phyloP scores from a whole-genome alignment of 2,329 filamentous ascomycete genomes.

The Monosporascus sp. region DNA sequence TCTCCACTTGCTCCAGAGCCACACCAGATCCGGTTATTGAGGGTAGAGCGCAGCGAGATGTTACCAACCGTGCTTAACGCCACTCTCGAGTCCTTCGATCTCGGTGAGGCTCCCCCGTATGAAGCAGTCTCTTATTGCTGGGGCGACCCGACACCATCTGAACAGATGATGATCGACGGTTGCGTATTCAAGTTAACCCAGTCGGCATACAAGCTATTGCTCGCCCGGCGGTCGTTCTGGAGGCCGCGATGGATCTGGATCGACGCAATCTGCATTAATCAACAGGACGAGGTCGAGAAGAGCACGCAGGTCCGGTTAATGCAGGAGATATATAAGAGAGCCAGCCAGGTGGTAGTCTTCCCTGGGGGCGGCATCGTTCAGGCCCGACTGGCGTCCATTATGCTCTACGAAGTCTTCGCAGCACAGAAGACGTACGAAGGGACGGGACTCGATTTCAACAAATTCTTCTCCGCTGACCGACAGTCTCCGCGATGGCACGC shows the following conservation, averaged over 20 bases:
- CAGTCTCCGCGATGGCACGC: slow-evolving; percentile 2
- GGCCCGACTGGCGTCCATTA: slow-evolving; percentile 2
- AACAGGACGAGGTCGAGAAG: slow-evolving; percentile 9
- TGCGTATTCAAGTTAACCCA: slow-evolving; percentile 8
- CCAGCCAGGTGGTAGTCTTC: slow-evolving; percentile 7
- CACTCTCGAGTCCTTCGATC: too few relatives aligned
- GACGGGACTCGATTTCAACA: background rate
- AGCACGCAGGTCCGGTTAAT: slow-evolving; percentile 9
- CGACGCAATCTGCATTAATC: slow-evolving; percentile 6
- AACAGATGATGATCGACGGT: slow-evolving; percentile 9
- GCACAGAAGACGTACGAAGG: background rate
- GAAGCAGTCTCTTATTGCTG: slow-evolving; percentile 13
- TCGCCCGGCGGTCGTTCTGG: slow-evolving; percentile 8
- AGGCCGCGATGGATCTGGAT: slow-evolving; percentile 3
- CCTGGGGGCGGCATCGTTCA: slow-evolving; percentile 3
- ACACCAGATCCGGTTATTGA: too few relatives aligned
- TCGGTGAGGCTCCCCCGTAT: background rate
- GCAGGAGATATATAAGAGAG: slow-evolving; percentile 8
- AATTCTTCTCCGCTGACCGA: too few relatives aligned
- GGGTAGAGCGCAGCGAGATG: too few relatives aligned
- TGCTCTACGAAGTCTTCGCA: slow-evolving; percentile 2
- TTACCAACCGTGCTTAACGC: too few relatives aligned
- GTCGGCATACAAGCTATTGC: slow-evolving; percentile 8
- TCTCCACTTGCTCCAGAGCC: too few relatives aligned
- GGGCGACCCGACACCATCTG: slow-evolving; percentile 5